Evolutionary conservation across 495 filamentous ascomycete species (phyloP).

Genomic region (Trichoderma parareesei): DNA sequence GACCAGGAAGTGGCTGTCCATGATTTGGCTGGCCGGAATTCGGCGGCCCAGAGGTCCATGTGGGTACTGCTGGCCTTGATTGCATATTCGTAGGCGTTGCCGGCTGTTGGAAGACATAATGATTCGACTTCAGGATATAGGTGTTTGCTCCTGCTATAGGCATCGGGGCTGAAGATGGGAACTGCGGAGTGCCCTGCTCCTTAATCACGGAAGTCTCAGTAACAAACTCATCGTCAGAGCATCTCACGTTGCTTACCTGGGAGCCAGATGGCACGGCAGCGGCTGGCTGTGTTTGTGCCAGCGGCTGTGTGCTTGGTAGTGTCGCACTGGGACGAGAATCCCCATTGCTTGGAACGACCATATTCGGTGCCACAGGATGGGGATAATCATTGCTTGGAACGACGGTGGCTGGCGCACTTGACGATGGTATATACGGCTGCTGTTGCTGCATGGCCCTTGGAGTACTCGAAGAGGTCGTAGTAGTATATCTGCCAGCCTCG

Average conservation of each 20-base stretch:
- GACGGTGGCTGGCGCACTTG: neutral
- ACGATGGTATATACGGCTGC: neutral
- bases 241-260: neutral
- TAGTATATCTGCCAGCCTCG: too few relatives aligned
- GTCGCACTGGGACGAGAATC: neutral
- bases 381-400: neutral
- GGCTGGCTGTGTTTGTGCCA: neutral
- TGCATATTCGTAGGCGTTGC: neutral
- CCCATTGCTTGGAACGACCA: neutral
- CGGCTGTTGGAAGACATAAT: neutral
- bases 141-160: conserved; percentile 9
- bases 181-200: neutral
- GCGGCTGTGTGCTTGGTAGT: neutral
- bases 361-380: neutral
- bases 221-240: neutral
- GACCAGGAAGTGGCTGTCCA: too few relatives aligned
- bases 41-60: too few relatives aligned
- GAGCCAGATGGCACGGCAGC: neutral
- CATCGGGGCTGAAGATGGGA: conserved; percentile 3
- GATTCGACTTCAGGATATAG: neutral
- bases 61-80: too few relatives aligned
- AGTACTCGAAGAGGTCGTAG: too few relatives aligned
- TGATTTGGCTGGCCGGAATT: too few relatives aligned
- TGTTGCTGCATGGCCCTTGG: too few relatives aligned
- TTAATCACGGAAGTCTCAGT: neutral